Evolutionary conservation across 2,329 filamentous ascomycete genomes (phyloP).

Genomic region (Diplodia scrobiculata): DNA sequence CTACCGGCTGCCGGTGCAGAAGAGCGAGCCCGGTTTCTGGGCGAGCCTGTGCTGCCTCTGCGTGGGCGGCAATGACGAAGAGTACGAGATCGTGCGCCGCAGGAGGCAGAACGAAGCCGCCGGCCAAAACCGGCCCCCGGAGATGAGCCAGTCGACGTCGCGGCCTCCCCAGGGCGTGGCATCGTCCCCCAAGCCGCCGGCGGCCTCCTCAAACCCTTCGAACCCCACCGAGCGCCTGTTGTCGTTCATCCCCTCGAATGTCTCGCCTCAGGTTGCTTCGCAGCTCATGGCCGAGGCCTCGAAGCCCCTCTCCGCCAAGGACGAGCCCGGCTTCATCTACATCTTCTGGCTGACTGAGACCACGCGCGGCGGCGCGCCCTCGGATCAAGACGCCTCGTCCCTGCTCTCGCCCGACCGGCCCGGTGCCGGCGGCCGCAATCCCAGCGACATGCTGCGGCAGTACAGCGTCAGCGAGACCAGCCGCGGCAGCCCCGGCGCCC

Average conservation of each 20-base stretch:
- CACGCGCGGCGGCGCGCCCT: conserved; percentile 48
- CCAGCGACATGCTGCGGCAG: conserved; percentile 35
- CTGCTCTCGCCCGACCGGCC: conserved; percentile 17
- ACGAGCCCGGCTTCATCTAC: conserved; percentile 90
- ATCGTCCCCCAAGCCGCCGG: conserved; percentile 32
- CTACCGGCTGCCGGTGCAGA: conserved; percentile 26
- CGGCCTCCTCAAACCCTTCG: conserved; percentile 8
- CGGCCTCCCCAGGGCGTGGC: conserved; percentile 34
- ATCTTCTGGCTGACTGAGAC: conserved; percentile 91
- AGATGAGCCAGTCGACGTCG: conserved; percentile 30
- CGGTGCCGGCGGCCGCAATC: conserved; percentile 35
- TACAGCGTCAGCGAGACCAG: conserved; percentile 3
- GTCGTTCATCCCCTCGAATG: conserved; percentile 67
- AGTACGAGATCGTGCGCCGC: conserved; percentile 50
- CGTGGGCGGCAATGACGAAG: conserved; percentile 42
- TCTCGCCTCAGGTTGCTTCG: conserved; percentile 69
- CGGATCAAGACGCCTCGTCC: conserved; percentile 10
- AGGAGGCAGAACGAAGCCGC: conserved; percentile 39
- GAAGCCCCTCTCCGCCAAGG: conserved; percentile 71
- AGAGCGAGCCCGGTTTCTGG: conserved; percentile 46
- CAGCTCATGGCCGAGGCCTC: conserved; percentile 73
- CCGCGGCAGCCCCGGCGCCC: too few species aligned
- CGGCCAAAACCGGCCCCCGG: conserved; percentile 21
- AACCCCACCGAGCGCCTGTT: conserved; percentile 52
- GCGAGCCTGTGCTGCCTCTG: conserved; percentile 47